A percentile compares a stretch with the other conserved stretches of the same genome.
phyloP scores from a whole-genome alignment of 371 early-diverging fungal species.

The Quaeritorhiza haematococci region DNA sequence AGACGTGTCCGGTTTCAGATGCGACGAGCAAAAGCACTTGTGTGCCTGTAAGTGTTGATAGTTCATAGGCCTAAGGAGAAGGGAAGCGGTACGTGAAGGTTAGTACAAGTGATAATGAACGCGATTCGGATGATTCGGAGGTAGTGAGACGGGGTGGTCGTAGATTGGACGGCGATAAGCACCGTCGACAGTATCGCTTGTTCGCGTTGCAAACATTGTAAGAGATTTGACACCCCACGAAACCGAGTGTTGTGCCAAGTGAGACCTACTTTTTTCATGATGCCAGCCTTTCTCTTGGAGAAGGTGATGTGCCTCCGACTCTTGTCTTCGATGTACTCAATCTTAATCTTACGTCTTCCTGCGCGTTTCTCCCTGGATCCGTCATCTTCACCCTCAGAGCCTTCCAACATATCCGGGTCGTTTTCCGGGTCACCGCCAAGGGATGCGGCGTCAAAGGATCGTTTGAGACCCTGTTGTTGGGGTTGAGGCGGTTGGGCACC shows the following conservation, averaged over 20 bases:
- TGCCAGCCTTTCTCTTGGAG: constrained; percentile 96
- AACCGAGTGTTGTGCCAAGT: not conserved
- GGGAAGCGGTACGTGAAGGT: not conserved
- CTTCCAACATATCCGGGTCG: too few relatives aligned
- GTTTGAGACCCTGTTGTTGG: too few relatives aligned
- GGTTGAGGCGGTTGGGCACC: too few relatives aligned
- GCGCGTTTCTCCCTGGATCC: constrained; percentile 14
- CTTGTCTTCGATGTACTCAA: constrained; percentile 95
- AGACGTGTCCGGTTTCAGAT: constrained; percentile 96
- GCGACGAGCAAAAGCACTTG: constrained; percentile 94
- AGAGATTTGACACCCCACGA: not conserved
- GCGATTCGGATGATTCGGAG: too few relatives aligned
- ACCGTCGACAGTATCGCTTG: too few relatives aligned
- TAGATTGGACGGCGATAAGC: too few relatives aligned
- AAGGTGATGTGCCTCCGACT: constrained; percentile 95
- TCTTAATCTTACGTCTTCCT: constrained; percentile 92
- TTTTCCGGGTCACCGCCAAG: too few relatives aligned
- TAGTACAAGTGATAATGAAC: not conserved
- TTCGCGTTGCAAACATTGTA: too few relatives aligned
- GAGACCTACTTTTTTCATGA: constrained; percentile 88
- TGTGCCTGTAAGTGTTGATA: constrained; percentile 93
- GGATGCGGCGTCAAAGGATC: too few relatives aligned
- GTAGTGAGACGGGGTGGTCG: too few relatives aligned
- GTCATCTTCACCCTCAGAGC: constrained; percentile 20
- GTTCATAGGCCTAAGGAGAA: constrained; percentile 79